Evolutionary conservation across 768 basidiomycete species (phyloP).

Genomic region (Fibroporia radiculosa): DNA sequence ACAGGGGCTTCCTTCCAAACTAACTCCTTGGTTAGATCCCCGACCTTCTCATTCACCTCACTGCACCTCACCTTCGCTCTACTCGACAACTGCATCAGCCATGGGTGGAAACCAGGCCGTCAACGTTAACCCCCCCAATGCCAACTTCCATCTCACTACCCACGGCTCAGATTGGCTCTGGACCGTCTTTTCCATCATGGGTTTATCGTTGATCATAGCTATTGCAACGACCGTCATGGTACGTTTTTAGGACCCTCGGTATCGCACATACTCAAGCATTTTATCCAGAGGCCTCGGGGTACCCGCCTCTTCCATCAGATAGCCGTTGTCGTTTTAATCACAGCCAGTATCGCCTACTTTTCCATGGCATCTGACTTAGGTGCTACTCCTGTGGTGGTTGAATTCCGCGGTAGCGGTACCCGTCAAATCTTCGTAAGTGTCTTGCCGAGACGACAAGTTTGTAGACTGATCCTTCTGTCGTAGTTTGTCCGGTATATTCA

Average conservation of each 20-base stretch:
- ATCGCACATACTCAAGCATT: neutral
- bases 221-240: slow-evolving; percentile 28
- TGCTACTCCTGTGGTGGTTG: slow-evolving; percentile 33
- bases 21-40: too few species aligned
- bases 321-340: slow-evolving; percentile 37
- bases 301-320: slow-evolving; percentile 45
- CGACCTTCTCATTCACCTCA: neutral
- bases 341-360: slow-evolving; percentile 41
- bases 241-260: neutral
- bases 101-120: slow-evolving; percentile 21
- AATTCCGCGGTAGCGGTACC: slow-evolving; percentile 28
- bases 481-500: slow-evolving; percentile 50
- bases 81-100: slow-evolving; percentile 1
- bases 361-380: slow-evolving; percentile 54
- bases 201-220: slow-evolving; percentile 27
- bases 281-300: slow-evolving; percentile 27
- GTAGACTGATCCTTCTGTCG: neutral
- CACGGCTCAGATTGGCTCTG: slow-evolving; percentile 42
- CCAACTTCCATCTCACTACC: slow-evolving; percentile 30
- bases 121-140: slow-evolving; percentile 22
- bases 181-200: slow-evolving; percentile 44
- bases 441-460: neutral
- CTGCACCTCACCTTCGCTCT: neutral
- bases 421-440: slow-evolving; percentile 38
- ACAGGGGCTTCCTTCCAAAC: too few species aligned